Evolutionary conservation across 108 stramenopile genomes (phyloP).

Genomic region (Cyclotella baltica): DNA sequence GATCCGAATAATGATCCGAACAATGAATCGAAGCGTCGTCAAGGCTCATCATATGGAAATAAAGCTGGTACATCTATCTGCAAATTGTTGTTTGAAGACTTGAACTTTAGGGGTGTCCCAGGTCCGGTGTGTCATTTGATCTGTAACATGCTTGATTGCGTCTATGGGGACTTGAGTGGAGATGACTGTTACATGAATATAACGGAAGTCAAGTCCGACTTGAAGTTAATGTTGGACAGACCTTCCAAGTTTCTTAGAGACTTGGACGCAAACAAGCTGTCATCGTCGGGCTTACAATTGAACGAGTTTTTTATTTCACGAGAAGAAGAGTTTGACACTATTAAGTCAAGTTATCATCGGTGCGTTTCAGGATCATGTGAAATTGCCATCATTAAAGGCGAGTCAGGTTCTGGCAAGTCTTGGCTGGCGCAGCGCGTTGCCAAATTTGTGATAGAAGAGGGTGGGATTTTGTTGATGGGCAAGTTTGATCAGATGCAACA

Average conservation of each 20-base stretch:
- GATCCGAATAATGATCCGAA: too few species aligned
- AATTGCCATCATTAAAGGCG: too few species aligned
- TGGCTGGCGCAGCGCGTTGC: slow-evolving; percentile 4
- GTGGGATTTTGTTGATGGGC: slow-evolving; percentile 15
- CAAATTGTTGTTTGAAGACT: neutral
- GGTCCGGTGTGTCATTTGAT: neutral
- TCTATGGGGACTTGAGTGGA: neutral
- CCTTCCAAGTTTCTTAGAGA: slow-evolving; percentile 4
- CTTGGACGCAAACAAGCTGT: neutral
- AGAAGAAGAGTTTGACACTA: neutral
- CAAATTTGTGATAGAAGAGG: neutral
- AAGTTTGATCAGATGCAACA: slow-evolving; percentile 40
- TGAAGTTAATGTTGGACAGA: too few species aligned
- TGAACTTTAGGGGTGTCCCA: neutral
- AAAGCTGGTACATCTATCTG: neutral
- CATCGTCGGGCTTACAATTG: neutral
- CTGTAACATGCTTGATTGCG: neutral
- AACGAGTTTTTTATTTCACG: neutral
- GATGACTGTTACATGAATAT: neutral
- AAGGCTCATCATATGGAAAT: neutral
- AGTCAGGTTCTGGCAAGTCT: too few species aligned
- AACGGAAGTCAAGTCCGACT: neutral
- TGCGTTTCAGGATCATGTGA: too few species aligned
- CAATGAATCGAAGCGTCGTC: neutral
- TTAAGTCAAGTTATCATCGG: slow-evolving; percentile 5